A percentile compares a stretch with the other conserved stretches of the same genome.
Evolutionary conservation across 2,329 filamentous ascomycete genomes (phyloP).

Genomic region (Neoarthrinium moseri): DNA sequence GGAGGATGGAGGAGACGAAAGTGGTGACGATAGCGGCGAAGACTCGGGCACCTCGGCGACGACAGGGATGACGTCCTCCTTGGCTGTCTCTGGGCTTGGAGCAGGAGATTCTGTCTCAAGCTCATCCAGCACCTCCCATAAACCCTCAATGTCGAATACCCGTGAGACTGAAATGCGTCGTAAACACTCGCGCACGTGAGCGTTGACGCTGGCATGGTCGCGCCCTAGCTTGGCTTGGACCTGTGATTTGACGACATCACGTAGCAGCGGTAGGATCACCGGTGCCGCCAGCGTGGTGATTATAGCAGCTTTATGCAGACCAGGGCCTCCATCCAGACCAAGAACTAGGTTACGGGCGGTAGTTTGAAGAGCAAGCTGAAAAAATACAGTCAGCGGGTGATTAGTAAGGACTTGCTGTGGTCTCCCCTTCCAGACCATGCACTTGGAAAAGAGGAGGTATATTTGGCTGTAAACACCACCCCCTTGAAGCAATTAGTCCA

Average conservation of each 20-base stretch:
- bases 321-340: conserved; percentile 8
- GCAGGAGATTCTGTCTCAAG: conserved; percentile 29
- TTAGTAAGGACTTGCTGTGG: not conserved
- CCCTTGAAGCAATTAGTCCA: not conserved
- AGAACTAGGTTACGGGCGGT: conserved; percentile 38
- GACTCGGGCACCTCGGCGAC: not conserved
- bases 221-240: conserved; percentile 21
- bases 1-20: conserved; percentile 14
- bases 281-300: conserved; percentile 46
- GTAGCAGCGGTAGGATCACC: conserved; percentile 39
- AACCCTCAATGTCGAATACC: conserved; percentile 58
- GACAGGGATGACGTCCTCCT: not conserved
- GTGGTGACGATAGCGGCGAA: conserved; percentile 1
- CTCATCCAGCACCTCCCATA: conserved; percentile 57
- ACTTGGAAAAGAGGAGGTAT: too few relatives aligned
- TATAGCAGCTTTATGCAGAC: conserved; percentile 34
- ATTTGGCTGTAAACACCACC: not conserved
- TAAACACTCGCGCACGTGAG: conserved; percentile 35
- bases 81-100: not conserved
- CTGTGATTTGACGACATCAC: conserved; percentile 38
- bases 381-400: not conserved
- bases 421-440: too few relatives aligned
- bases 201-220: conserved; percentile 15
- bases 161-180: conserved; percentile 52
- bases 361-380: conserved; percentile 45